Percentiles rank a stretch among this genome's conserved stretches.
These are phyloP conservation scores for Volvariella surrecta DNA, from an alignment of 1,284 basidiomycete genomes.

Conservation along the genomic window DNA sequence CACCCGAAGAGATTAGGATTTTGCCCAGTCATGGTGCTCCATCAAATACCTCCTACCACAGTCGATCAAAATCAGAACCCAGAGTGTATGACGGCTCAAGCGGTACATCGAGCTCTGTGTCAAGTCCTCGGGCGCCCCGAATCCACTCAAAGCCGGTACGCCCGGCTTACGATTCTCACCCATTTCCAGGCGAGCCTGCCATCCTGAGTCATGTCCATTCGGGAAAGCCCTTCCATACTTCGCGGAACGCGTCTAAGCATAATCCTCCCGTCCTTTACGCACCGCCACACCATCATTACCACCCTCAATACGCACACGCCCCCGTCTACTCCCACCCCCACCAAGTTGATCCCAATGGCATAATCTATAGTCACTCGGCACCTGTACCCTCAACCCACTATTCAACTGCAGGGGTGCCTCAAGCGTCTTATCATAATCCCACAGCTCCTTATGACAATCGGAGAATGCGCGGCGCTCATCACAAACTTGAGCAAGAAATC, in stretches of 20 bases:
- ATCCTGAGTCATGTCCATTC: background rate
- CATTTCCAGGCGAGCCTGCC: slow-evolving; percentile 5
- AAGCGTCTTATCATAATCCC: slow-evolving; percentile 9
- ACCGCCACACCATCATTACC: slow-evolving; percentile 34
- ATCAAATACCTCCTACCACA: slow-evolving; percentile 15
- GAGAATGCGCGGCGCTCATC: slow-evolving; percentile 5
- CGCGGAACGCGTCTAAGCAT: slow-evolving; percentile 16
- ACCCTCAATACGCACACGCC: slow-evolving; percentile 33
- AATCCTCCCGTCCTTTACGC: slow-evolving; percentile 45
- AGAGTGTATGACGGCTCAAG: slow-evolving; percentile 17
- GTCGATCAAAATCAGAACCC: slow-evolving; percentile 36
- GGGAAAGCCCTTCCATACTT: slow-evolving; percentile 14
- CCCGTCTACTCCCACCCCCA: slow-evolving; percentile 39
- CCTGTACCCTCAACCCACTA: slow-evolving; percentile 28
- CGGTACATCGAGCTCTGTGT: background rate
- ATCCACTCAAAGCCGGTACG: slow-evolving; percentile 13
- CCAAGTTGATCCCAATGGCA: slow-evolving; percentile 35
- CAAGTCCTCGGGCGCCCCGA: slow-evolving; percentile 17
- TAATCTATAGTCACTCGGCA: slow-evolving; percentile 48
- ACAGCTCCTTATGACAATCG: slow-evolving; percentile 27
- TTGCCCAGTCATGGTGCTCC: slow-evolving; percentile 7
- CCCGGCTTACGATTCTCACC: slow-evolving; percentile 10
- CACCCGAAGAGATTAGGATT: slow-evolving; percentile 7
- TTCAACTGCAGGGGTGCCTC: slow-evolving; percentile 7
- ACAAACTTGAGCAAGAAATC: too few species aligned